Evolutionary conservation across 257 asterid species (phyloP), one percentile per base, ranked within the genome.

Genomic region (Perilla frutescens): DNA sequence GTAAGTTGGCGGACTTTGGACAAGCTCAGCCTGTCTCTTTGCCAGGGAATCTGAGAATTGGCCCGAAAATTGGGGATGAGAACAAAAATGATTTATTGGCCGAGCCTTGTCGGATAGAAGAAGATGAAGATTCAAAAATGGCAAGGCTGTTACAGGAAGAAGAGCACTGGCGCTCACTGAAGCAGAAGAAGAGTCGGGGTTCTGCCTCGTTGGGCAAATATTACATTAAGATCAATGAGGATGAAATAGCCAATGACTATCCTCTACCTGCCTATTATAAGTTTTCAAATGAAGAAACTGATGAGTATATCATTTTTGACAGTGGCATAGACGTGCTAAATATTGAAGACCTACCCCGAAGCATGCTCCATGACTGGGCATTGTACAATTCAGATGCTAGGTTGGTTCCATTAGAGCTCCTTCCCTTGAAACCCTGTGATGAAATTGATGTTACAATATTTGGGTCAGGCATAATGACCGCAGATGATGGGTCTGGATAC

Each of bases 401-500:
- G 81, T 72, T 94, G 80, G 89, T 91, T 67, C 85, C 99, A 3
- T 76, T 94, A 69, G 99, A 94, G 81, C 96, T 94, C 73, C 97
- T 94, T 49, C 99, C 99, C 15, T 57, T 91, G 86, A 91, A 85
- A 75, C 96, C 97, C 37, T 94, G 99, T 83, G 90, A 84, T 61
- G 97, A 91, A 47, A 90, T 94, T 50, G 99, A 94, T 79, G 96
- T 91, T 31, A 81, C 96, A 29, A 85, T 91, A 74, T 91, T 87
- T 78, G 97, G 99, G 58, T 94, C 99, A 1, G 99, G 99, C 45
- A 75, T 85, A 58, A 85, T 91, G 96, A 86, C 89, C 12, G 73
- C 82, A 62, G 99, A 88, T 82, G 99, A 94, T 87, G 96, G 96
- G 29, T 90, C 95, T 76, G 97, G 99, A 63, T 94, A 90, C 84